Percentiles rank a stretch among this genome's conserved stretches.
These are phyloP conservation scores for Dictyostelium firmibasis DNA, from an alignment of 78 protist species.

Conservation along the genomic window DNA sequence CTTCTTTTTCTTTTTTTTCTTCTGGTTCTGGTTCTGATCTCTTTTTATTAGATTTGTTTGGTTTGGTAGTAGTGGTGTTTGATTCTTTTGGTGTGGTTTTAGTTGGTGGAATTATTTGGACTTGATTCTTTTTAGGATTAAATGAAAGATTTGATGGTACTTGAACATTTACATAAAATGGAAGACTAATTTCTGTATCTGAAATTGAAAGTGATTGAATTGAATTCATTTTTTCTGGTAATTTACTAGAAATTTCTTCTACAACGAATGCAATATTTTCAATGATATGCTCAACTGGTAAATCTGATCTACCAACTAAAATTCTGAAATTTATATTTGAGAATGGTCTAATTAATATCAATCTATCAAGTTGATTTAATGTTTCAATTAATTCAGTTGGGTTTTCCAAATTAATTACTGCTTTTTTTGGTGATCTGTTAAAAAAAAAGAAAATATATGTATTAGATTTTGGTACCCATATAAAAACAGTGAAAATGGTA, in stretches of 20 bases:
- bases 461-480: too few species aligned
- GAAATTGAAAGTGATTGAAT: background rate
- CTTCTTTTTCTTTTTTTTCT: background rate
- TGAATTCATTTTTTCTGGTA: background rate
- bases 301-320: conserved; percentile 1
- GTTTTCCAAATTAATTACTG: background rate
- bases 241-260: background rate
- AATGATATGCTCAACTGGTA: background rate
- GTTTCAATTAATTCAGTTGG: background rate
- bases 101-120: background rate
- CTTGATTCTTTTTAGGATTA: background rate
- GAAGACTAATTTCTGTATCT: background rate
- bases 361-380: background rate
- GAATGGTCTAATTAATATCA: background rate
- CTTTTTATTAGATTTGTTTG: background rate
- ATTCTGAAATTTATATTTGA: background rate
- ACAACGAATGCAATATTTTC: background rate
- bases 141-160: background rate
- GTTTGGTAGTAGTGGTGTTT: background rate
- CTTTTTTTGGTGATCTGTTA: background rate
- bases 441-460: background rate
- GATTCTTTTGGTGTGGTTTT: background rate
- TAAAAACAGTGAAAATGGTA: too few species aligned
- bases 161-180: background rate
- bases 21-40: conserved; percentile 1